These are phyloP conservation scores for Penicillium nordicum DNA, from an alignment of 2,329 filamentous ascomycete species.

Conservation along the genomic window DNA sequence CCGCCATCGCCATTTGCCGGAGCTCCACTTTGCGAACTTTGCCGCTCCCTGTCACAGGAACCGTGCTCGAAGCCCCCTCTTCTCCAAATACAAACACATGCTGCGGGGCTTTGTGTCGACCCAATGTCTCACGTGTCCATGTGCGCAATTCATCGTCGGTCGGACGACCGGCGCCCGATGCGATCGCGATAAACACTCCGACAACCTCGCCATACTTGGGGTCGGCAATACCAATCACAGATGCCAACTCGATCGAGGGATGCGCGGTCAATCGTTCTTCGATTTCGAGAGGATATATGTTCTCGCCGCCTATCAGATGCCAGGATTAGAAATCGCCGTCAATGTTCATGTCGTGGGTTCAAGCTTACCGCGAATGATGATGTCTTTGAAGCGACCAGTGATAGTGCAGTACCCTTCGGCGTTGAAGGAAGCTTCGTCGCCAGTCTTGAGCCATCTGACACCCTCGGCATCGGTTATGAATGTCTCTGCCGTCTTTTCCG, in stretches of 20 bases:
- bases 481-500: constrained; percentile 70
- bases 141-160: constrained; percentile 55
- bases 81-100: constrained; percentile 74
- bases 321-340: constrained; percentile 1
- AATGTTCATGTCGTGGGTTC: background rate
- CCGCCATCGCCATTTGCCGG: constrained; percentile 46
- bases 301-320: constrained; percentile 58
- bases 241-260: constrained; percentile 58
- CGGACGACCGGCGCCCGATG: constrained; percentile 38
- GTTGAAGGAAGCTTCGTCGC: constrained; percentile 55
- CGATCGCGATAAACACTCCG: constrained; percentile 55
- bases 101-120: constrained; percentile 65
- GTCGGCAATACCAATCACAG: constrained; percentile 68
- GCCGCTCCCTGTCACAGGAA: constrained; percentile 68
- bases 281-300: constrained; percentile 71
- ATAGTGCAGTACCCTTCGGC: constrained; percentile 65
- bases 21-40: constrained; percentile 65
- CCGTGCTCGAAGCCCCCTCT: constrained; percentile 49
- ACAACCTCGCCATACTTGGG: constrained; percentile 72
- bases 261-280: constrained; percentile 69
- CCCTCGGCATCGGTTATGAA: constrained; percentile 62
- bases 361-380: constrained; percentile 64
- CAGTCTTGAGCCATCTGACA: constrained; percentile 62
- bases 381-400: constrained; percentile 74
- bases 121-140: constrained; percentile 61